Percentiles rank a stretch among this genome's conserved stretches.
Conservation (phyloP, 331 rosid genomes). For the Pyracantha coccinea region DNA sequence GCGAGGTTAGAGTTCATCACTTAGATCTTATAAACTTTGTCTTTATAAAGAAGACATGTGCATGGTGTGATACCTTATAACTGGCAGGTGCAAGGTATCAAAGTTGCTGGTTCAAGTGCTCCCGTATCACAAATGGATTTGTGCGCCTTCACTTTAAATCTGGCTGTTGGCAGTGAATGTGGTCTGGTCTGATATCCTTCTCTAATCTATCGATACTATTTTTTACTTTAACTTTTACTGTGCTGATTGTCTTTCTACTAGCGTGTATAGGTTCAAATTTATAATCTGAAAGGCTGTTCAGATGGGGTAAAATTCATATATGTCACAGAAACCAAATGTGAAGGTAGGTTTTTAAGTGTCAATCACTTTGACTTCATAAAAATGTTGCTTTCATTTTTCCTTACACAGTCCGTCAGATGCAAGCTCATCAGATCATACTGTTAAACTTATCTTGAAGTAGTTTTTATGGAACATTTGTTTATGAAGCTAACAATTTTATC, state of each 20-base stretch:
- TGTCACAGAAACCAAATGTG: constrained; percentile 62
- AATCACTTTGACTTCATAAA: not conserved
- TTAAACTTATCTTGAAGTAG: not conserved
- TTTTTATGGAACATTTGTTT: not conserved
- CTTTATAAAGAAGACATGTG: not conserved
- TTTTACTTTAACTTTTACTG: constrained; percentile 3
- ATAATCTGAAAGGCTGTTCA: constrained; percentile 47
- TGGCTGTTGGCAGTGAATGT: constrained; percentile 86
- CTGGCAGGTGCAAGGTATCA: constrained; percentile 58
- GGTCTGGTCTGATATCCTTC: constrained; percentile 87
- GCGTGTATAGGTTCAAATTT: constrained; percentile 61
- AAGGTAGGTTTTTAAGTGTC: constrained; percentile 53
- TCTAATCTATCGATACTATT: constrained; percentile 28
- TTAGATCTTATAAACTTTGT: not conserved
- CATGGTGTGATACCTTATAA: constrained; percentile 3
- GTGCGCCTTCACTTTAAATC: constrained; percentile 45
- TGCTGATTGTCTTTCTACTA: constrained; percentile 11
- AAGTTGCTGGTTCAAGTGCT: constrained; percentile 68
- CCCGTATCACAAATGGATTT: constrained; percentile 75
- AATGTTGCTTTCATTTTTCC: not conserved
- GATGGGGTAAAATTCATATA: constrained; percentile 40
- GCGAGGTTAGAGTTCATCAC: constrained; percentile 47
- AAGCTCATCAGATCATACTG: not conserved
- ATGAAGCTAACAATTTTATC: constrained; percentile 13
- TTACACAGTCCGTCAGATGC: not conserved